phyloP scores from a whole-genome alignment of 225 moss, liverwort and hornwort species.

The Sphagnum tenellum region DNA sequence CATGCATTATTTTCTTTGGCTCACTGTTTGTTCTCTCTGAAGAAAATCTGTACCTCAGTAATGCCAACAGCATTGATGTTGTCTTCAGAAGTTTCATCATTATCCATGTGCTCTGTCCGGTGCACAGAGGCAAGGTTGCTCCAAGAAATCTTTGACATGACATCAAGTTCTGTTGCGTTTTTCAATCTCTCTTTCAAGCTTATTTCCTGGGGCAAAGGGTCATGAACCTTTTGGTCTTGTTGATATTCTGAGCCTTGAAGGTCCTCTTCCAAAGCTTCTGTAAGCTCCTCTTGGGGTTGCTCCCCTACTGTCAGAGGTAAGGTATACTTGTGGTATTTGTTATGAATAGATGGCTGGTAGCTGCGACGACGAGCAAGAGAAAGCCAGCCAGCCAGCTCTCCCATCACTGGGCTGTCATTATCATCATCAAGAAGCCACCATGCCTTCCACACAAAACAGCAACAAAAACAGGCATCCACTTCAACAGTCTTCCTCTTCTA shows the following conservation, averaged over 20 bases:
- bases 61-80: constrained; percentile 22
- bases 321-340: constrained; percentile 35
- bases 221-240: background rate
- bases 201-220: constrained; percentile 18
- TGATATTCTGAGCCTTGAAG: no score
- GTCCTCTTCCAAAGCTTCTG: no score
- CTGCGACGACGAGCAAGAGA: constrained; percentile 48
- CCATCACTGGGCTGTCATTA: constrained; percentile 21
- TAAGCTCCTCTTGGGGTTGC: constrained; percentile 8
- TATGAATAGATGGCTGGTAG: constrained; percentile 32
- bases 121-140: constrained; percentile 57
- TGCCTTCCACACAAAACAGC: constrained; percentile 22
- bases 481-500: no score
- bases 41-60: constrained; percentile 36
- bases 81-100: constrained; percentile 27
- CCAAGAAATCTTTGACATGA: constrained; percentile 52
- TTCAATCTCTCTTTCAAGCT: constrained; percentile 67
- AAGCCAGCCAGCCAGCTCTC: constrained; percentile 43
- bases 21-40: no score
- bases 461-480: background rate
- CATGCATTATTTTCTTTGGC: no score
- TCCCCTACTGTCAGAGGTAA: constrained; percentile 6
- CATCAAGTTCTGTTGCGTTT: constrained; percentile 68
- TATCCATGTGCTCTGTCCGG: constrained; percentile 67
- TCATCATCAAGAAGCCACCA: constrained; percentile 29